Evolutionary conservation across 1,139 yeast genomes (phyloP).

Genomic region (Hemisphaericaspora subhashii): DNA sequence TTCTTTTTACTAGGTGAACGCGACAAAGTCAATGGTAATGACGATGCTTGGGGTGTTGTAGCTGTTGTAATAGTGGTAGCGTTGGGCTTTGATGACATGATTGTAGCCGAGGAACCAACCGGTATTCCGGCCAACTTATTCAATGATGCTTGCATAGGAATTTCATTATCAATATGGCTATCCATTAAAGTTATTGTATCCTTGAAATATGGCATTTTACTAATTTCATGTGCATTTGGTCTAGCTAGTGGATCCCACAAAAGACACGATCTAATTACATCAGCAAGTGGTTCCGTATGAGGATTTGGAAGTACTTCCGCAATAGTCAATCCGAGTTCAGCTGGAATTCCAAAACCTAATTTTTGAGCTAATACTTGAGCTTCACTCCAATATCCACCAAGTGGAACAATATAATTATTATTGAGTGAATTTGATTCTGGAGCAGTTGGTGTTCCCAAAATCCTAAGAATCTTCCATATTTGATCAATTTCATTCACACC

Average conservation of each 20-base stretch:
- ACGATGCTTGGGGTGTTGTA: neutral
- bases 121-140: slow-evolving; percentile 12
- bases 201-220: slow-evolving; percentile 54
- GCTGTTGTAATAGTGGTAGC: neutral
- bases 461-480: slow-evolving; percentile 60
- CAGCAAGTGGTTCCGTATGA: slow-evolving; percentile 34
- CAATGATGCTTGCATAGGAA: slow-evolving; percentile 6
- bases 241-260: slow-evolving; percentile 66
- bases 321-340: slow-evolving; percentile 27
- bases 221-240: slow-evolving; percentile 45
- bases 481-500: slow-evolving; percentile 82
- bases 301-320: slow-evolving; percentile 28
- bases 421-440: slow-evolving; percentile 6
- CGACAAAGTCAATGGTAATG: neutral
- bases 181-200: slow-evolving; percentile 26
- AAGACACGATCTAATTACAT: slow-evolving; percentile 57
- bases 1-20: neutral
- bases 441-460: slow-evolving; percentile 67
- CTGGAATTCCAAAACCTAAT: slow-evolving; percentile 57
- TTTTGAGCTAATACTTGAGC: slow-evolving; percentile 50
- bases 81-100: neutral
- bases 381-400: slow-evolving; percentile 71
- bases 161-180: slow-evolving; percentile 10
- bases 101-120: neutral
- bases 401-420: slow-evolving; percentile 34